phyloP scores from a whole-genome alignment of 1,284 basidiomycete species.

The Cutaneotrichosporon sp. region DNA sequence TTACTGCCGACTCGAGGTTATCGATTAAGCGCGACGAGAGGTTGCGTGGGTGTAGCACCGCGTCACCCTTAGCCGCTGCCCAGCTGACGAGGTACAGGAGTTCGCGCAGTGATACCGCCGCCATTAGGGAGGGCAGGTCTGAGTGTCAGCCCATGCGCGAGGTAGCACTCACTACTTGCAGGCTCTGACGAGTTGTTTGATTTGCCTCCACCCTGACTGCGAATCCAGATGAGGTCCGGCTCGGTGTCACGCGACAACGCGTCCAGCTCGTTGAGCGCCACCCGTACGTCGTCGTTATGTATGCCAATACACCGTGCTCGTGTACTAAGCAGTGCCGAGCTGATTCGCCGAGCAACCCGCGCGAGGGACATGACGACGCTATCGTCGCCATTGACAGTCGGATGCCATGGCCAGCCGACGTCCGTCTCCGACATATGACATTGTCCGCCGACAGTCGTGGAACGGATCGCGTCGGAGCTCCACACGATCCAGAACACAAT shows the following conservation, averaged over 20 bases:
- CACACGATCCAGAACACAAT: constrained; percentile 1
- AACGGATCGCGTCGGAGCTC: constrained; percentile 6
- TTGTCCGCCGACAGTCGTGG: background rate
- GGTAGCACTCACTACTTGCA: background rate
- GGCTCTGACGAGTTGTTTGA: background rate
- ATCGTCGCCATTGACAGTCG: background rate
- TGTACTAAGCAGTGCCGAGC: background rate
- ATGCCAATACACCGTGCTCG: background rate
- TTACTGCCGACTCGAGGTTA: background rate
- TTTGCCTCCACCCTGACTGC: too few relatives aligned
- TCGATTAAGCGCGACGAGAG: background rate
- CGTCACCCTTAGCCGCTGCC: background rate
- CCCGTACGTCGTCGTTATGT: background rate
- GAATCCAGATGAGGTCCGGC: background rate
- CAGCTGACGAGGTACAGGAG: background rate
- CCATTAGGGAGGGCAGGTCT: background rate
- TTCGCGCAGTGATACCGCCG: background rate
- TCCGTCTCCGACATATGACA: constrained; percentile 6
- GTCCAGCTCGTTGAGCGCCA: background rate
- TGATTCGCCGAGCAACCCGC: background rate
- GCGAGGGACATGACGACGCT: constrained; percentile 4
- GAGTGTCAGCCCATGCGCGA: background rate
- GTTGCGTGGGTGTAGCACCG: background rate
- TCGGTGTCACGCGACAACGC: background rate
- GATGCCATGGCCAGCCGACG: constrained; percentile 4